Conservation (phyloP, 305 asterid genomes). For the Solanum chacoense region DNA sequence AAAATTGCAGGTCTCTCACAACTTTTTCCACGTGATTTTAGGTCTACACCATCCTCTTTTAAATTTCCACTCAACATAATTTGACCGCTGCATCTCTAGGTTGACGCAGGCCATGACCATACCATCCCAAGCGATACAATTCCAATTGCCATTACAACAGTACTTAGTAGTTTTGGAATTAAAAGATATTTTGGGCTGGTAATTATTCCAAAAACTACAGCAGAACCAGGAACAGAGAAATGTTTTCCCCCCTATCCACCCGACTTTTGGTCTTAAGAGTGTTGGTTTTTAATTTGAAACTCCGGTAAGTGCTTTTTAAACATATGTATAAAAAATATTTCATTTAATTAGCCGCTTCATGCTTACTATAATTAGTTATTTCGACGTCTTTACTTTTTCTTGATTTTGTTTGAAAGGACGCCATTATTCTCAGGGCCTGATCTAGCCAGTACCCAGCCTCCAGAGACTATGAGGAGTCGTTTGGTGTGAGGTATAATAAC, state of each 20-base stretch:
- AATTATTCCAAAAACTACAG: background rate
- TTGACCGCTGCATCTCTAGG: background rate
- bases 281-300: background rate
- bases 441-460: background rate
- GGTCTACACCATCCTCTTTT: no score
- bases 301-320: background rate
- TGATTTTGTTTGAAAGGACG: background rate
- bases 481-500: background rate
- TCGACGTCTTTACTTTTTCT: background rate
- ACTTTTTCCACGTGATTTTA: no score
- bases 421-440: background rate
- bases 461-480: background rate
- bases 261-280: background rate
- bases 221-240: background rate
- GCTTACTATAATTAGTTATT: background rate
- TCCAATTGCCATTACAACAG: background rate
- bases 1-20: no score
- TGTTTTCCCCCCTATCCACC: background rate
- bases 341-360: background rate
- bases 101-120: background rate
- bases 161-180: background rate
- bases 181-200: background rate
- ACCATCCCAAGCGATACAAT: background rate
- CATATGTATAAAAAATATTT: background rate
- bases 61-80: background rate